A percentile compares a stretch with the other conserved stretches of the same genome.
phyloP scores from a whole-genome alignment of 805 yeast species.

The Millerozyma miso region DNA sequence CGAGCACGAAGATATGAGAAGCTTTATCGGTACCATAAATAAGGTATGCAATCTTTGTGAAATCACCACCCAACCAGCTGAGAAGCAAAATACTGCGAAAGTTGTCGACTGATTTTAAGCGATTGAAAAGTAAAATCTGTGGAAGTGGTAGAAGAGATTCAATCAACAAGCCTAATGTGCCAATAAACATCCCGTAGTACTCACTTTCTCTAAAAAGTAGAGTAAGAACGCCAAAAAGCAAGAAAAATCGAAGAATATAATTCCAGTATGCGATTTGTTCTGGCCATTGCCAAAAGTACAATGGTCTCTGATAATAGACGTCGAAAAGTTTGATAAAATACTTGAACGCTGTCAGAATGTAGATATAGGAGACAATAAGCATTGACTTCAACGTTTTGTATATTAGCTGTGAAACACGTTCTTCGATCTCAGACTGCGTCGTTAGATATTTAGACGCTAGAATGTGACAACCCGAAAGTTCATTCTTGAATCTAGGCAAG shows the following conservation, averaged over 20 bases:
- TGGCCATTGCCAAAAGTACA: constrained; percentile 85
- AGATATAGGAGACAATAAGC: constrained; percentile 7
- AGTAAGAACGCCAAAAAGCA: constrained; percentile 38
- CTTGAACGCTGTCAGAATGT: constrained; percentile 7
- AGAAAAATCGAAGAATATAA: constrained; percentile 49
- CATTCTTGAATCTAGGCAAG: constrained; percentile 24
- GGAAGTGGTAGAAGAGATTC: constrained; percentile 76
- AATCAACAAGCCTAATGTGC: constrained; percentile 61
- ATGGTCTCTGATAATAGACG: constrained; percentile 61
- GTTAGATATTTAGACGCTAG: constrained; percentile 13
- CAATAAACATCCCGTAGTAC: constrained; percentile 49
- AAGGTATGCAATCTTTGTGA: constrained; percentile 68
- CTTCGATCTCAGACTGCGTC: constrained; percentile 8
- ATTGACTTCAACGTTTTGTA: constrained; percentile 5
- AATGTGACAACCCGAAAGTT: constrained; percentile 18
- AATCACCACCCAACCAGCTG: constrained; percentile 89
- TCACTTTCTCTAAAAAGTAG: constrained; percentile 29
- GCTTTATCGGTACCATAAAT: constrained; percentile 73
- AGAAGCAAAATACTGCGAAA: constrained; percentile 70
- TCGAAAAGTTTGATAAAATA: constrained; percentile 59
- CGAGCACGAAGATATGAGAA: constrained; percentile 58
- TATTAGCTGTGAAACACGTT: constrained; percentile 3
- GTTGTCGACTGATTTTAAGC: constrained; percentile 68
- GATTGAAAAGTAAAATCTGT: constrained; percentile 64
- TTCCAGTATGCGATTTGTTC: constrained; percentile 56